Base-by-base conservation (phyloP, 441 rosid genomes). In the Adansonia rubrostipa region DNA sequence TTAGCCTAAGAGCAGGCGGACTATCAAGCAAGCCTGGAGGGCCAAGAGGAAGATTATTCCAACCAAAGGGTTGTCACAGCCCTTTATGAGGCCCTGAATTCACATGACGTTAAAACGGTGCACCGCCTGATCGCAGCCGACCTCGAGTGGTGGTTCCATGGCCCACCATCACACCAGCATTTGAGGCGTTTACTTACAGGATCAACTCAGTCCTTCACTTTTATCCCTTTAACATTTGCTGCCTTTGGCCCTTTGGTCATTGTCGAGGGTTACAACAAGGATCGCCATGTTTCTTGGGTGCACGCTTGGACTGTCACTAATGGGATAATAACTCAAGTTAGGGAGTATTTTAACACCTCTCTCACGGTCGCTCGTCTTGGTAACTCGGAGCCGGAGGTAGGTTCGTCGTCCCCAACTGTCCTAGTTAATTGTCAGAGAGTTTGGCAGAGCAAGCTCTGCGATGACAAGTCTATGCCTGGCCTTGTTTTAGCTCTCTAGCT, bases 261-360 rank as follows among this genome's bases (percentile, higher is more conserved):
- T 57, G 88, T 83, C 14, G 94, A 90, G 77, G 94, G 94, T 79
- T 86, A 81, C 77, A 86, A 86, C 65, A 15, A 65, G 17, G 47
- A 8, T 72, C 75, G 87, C 65, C 76, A 78, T 42, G 84, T 87
- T 77, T 84, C 85, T 61, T 90, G 94, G 36, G 36, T 33, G 4
- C 36, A 33, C 36, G 36, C 36, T 3, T 33, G 36, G 36, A 33
- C 36, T 33, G 36, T 33, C 4, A 33, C 36, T 33, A 3, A 33
- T 33, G 36, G 36, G 36, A 33, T 33, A 33, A 33, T 90, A 13
- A 88, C 90, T 79, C 91, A 89, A 77, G 92, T 90, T 2, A 81
- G 89, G 56, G 94, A 90, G 87, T 90, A 90, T 74, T 88, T 90
- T 83, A 90, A 90, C 68, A 90, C 92, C 9, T 87, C 94, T n/a